A percentile compares a stretch with the other conserved stretches of the same genome.
These are phyloP conservation scores for Solanum aculeatissimum DNA, from an alignment of 305 asterid genomes.

Conservation along the genomic window DNA sequence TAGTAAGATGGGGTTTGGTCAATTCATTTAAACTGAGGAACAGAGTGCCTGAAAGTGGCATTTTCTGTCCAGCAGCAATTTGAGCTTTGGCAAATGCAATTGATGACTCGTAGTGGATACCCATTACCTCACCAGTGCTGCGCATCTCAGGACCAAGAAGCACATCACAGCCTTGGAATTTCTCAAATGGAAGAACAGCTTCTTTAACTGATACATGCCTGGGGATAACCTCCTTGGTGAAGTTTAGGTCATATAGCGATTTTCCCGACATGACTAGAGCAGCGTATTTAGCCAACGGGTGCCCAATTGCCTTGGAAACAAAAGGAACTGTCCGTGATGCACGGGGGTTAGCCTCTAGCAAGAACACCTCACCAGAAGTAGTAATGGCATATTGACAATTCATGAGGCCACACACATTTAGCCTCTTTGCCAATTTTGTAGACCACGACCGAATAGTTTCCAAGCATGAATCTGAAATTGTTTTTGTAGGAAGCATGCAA, in stretches of 20 bases:
- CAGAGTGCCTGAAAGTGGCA: conserved; percentile 66
- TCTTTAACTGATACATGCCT: conserved; percentile 81
- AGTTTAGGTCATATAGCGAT: conserved; percentile 53
- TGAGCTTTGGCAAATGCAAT: conserved; percentile 88
- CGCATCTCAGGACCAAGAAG: conserved; percentile 97
- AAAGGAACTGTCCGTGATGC: conserved; percentile 91
- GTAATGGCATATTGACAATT: conserved; percentile 92
- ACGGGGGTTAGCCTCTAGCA: conserved; percentile 96
- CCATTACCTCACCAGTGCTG: conserved; percentile 98
- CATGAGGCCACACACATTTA: conserved; percentile 81
- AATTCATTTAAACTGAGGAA: conserved; percentile 82
- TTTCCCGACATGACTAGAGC: conserved; percentile 92
- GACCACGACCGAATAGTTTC: conserved; percentile 85
- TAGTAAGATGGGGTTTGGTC: conserved; percentile 54
- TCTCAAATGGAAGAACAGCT: conserved; percentile 92
- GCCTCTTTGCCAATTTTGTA: conserved; percentile 56
- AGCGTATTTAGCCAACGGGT: conserved; percentile 87
- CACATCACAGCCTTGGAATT: conserved; percentile 91
- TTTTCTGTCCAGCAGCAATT: conserved; percentile 87
- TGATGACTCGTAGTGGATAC: conserved; percentile 49
- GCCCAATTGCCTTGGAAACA: conserved; percentile 92
- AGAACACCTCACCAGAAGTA: conserved; percentile 66
- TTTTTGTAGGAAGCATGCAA: conserved; percentile 88
- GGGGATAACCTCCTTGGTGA: conserved; percentile 76
- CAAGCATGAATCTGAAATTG: conserved; percentile 54